Evolutionary conservation across 2,329 filamentous ascomycete species (phyloP).

Genomic region (Aureobasidium sp.): DNA sequence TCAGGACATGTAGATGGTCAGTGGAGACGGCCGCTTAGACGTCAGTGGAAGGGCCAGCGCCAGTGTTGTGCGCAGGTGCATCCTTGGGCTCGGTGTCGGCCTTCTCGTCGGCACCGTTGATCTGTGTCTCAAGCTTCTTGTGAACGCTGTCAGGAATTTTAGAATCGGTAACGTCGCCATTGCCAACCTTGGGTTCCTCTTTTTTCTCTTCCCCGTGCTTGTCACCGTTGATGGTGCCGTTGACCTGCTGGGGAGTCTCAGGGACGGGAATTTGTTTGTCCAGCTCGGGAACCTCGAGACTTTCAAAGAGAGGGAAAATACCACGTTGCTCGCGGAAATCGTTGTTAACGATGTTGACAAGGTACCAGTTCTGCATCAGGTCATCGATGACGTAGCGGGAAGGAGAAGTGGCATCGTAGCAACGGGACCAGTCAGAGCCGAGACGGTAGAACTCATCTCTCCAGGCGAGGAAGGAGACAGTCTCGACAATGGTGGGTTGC

Average conservation of each 20-base stretch:
- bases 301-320: conserved; percentile 82
- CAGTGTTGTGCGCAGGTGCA: conserved; percentile 12
- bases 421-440: conserved; percentile 89
- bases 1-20: background rate
- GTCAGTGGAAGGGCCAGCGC: conserved; percentile 1
- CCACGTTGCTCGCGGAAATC: conserved; percentile 82
- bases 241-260: background rate
- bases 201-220: background rate
- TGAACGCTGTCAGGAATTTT: conserved; percentile 13
- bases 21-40: background rate
- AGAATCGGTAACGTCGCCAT: background rate
- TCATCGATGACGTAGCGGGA: conserved; percentile 73
- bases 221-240: conserved; percentile 2
- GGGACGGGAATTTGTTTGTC: conserved; percentile 34
- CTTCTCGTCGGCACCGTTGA: background rate
- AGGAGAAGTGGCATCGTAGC: conserved; percentile 68
- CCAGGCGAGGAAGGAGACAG: conserved; percentile 95
- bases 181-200: background rate
- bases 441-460: conserved; percentile 95
- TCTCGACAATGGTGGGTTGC: conserved; percentile 99
- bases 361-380: conserved; percentile 84
- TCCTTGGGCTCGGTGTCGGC: conserved; percentile 7
- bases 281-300: conserved; percentile 61
- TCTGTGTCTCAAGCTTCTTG: conserved; percentile 9
- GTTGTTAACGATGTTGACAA: conserved; percentile 97